phyloP scores from a whole-genome alignment of 2,329 filamentous ascomycete genomes.

The Periglandula ipomoeae region DNA sequence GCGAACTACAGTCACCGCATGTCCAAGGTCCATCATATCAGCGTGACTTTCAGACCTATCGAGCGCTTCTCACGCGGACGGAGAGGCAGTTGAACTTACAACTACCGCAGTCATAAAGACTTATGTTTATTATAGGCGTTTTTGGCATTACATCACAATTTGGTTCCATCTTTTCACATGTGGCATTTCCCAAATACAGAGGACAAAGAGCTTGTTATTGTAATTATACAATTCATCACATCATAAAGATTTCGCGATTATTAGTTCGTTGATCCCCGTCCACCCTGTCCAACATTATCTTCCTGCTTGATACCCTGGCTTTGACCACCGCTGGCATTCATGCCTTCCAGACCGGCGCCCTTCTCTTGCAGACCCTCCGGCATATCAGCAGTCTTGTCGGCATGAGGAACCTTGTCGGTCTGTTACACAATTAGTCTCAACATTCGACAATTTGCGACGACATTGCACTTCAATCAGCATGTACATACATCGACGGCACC shows the following conservation, averaged over 20 bases:
- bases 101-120: too few relatives aligned
- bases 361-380: constrained; percentile 34
- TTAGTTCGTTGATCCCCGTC: constrained; percentile 12
- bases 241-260: background rate
- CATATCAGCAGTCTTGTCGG: constrained; percentile 39
- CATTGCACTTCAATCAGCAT: too few relatives aligned
- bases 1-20: too few relatives aligned
- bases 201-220: background rate
- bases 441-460: background rate
- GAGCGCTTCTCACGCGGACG: too few relatives aligned
- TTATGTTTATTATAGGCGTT: too few relatives aligned
- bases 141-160: too few relatives aligned
- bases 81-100: too few relatives aligned
- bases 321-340: constrained; percentile 33
- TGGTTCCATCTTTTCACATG: too few relatives aligned
- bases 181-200: too few relatives aligned
- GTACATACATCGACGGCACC: constrained; percentile 27
- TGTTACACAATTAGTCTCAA: constrained; percentile 7
- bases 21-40: too few relatives aligned
- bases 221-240: background rate
- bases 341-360: constrained; percentile 30
- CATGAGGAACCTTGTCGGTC: constrained; percentile 31
- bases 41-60: too few relatives aligned
- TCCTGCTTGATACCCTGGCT: constrained; percentile 34
- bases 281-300: constrained; percentile 32